Conservation (phyloP, 148 eudicot species). For the Vaccinium corymbosum region DNA sequence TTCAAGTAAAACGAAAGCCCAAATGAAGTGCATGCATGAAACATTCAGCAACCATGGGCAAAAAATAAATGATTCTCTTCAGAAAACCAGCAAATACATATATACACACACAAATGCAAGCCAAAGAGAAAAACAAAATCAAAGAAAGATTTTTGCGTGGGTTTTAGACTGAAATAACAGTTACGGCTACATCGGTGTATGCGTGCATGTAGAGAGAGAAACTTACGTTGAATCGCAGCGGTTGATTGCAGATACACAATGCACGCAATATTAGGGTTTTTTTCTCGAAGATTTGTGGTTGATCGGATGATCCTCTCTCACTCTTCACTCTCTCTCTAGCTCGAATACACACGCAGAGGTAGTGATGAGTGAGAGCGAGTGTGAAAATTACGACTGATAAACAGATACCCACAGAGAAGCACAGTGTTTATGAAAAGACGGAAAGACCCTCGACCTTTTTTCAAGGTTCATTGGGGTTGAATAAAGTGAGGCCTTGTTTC, state of each 20-base stretch:
- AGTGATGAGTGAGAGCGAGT: constrained; percentile 6
- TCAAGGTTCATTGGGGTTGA: no score
- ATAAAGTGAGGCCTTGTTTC: no score
- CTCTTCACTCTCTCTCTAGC: background rate
- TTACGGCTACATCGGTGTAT: background rate
- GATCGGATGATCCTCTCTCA: background rate
- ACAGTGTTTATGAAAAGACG: background rate
- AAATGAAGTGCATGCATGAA: background rate
- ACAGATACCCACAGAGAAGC: background rate
- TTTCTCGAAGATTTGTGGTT: background rate
- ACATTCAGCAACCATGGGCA: background rate
- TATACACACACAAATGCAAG: background rate
- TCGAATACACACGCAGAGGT: background rate
- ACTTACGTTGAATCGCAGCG: background rate
- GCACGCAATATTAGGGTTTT: background rate
- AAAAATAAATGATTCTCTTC: background rate
- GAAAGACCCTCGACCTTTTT: background rate
- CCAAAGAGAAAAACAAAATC: background rate
- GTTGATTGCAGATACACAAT: background rate
- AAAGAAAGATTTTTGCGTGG: background rate
- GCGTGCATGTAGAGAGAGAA: background rate
- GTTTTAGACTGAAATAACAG: background rate
- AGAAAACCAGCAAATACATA: background rate
- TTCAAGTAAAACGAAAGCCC: background rate
- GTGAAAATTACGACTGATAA: background rate